Percentiles rank a stretch among this genome's conserved stretches.
These are phyloP conservation scores for Corinectria fuckeliana DNA, from an alignment of 2,329 filamentous ascomycete species.

Conservation along the genomic window DNA sequence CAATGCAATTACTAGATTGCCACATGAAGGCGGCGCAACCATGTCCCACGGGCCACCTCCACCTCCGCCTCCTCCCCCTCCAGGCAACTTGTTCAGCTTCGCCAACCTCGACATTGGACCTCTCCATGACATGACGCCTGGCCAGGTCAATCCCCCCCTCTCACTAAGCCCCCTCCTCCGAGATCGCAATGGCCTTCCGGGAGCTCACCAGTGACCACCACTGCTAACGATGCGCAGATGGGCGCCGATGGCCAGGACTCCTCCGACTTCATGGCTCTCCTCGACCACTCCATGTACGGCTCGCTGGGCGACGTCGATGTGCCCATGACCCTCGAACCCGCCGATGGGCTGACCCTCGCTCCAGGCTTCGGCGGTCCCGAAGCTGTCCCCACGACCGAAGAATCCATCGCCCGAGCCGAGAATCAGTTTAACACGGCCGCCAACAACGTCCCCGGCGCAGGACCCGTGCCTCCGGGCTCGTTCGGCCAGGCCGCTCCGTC, in stretches of 20 bases:
- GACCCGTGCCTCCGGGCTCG: conserved; percentile 49
- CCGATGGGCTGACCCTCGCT: conserved; percentile 38
- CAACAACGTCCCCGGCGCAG: conserved; percentile 50
- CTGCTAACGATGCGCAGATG: conserved; percentile 33
- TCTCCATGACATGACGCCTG: conserved; percentile 37
- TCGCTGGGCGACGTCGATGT: conserved; percentile 49
- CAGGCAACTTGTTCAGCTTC: conserved; percentile 46
- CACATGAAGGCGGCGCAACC: conserved; percentile 34
- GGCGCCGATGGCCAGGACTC: conserved; percentile 40
- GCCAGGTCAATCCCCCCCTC: conserved; percentile 32
- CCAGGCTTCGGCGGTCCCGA: conserved; percentile 31
- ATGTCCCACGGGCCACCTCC: conserved; percentile 48
- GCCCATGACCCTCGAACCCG: conserved; percentile 52
- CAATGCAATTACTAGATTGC: conserved; percentile 39
- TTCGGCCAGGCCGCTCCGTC: conserved; percentile 44
- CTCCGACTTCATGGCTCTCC: conserved; percentile 51
- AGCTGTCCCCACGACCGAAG: conserved; percentile 35
- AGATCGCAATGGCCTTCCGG: conserved; percentile 19
- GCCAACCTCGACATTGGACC: conserved; percentile 40
- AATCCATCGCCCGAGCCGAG: conserved; percentile 42
- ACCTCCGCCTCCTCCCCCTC: conserved; percentile 44
- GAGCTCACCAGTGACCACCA: conserved; percentile 18
- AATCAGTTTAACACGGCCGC: conserved; percentile 44
- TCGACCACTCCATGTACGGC: conserved; percentile 51
- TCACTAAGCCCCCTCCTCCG: conserved; percentile 4